These are phyloP conservation scores for Plectosphaerella plurivora DNA, from an alignment of 2,329 filamentous ascomycete genomes.

Conservation along the genomic window DNA sequence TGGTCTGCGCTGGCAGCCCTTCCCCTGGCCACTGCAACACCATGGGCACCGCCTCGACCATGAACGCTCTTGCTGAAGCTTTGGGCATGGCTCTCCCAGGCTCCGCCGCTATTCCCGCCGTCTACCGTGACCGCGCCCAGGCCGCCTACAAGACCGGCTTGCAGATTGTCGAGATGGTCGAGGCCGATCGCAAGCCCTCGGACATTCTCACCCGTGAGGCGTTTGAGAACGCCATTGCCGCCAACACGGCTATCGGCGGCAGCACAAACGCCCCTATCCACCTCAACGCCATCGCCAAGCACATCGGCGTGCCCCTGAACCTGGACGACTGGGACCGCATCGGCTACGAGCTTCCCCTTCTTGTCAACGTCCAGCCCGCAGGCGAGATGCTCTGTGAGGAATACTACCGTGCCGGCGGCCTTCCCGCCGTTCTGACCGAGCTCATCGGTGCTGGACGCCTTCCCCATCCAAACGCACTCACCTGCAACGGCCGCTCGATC, in stretches of 20 bases:
- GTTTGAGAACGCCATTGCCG: constrained; percentile 52
- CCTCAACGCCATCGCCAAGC: constrained; percentile 48
- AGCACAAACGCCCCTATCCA: constrained; percentile 55
- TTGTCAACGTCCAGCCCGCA: constrained; percentile 51
- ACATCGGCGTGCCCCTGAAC: constrained; percentile 43
- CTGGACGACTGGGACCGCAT: constrained; percentile 50
- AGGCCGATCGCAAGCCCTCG: constrained; percentile 41
- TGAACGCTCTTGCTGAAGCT: constrained; percentile 48
- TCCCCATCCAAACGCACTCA: constrained; percentile 32
- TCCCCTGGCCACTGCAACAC: constrained; percentile 47
- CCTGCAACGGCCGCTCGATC: constrained; percentile 41
- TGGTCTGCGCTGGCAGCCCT: constrained; percentile 34
- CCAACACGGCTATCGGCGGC: constrained; percentile 51
- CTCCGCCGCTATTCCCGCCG: constrained; percentile 45
- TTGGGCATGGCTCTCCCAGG: constrained; percentile 48
- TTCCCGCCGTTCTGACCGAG: constrained; percentile 49
- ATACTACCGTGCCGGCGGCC: constrained; percentile 47
- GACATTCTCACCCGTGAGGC: constrained; percentile 51
- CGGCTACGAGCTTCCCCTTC: constrained; percentile 43
- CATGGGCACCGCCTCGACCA: constrained; percentile 49
- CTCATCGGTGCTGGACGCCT: constrained; percentile 42
- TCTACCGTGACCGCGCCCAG: constrained; percentile 42
- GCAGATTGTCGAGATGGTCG: constrained; percentile 46
- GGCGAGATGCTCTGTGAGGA: constrained; percentile 50
- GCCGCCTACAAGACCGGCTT: constrained; percentile 42